Evolutionary conservation across 371 early-diverging fungal species (phyloP).

Genomic region (Mortierella sp.): DNA sequence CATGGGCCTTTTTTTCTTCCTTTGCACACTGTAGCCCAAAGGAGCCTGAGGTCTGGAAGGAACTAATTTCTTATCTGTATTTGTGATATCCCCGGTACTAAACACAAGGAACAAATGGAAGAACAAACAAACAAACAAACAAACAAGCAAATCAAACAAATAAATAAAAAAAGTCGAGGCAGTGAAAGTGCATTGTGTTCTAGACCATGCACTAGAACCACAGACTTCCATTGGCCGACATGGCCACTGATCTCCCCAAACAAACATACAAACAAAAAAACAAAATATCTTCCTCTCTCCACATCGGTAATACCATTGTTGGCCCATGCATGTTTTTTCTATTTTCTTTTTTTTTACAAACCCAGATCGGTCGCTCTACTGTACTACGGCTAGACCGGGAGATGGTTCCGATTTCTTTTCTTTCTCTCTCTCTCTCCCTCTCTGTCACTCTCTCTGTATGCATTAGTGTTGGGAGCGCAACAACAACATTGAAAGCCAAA

Average conservation of each 20-base stretch:
- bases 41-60: background rate
- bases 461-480: background rate
- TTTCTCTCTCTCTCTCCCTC: background rate
- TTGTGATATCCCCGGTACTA: background rate
- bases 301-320: background rate
- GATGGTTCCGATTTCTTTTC: background rate
- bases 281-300: background rate
- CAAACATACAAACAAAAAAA: background rate
- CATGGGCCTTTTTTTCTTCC: background rate
- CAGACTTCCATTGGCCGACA: background rate
- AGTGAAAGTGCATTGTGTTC: background rate
- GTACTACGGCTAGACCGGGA: too few relatives aligned
- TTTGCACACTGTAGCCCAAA: background rate
- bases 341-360: background rate
- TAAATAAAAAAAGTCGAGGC: background rate
- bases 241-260: background rate
- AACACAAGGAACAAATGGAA: background rate
- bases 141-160: background rate
- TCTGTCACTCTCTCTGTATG: background rate
- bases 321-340: background rate
- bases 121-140: background rate
- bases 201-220: background rate
- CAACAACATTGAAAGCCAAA: background rate
- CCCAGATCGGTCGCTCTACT: too few relatives aligned
- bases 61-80: background rate